Base-by-base conservation (phyloP, 768 basidiomycete species). In the Coprinopsis sp. region DNA sequence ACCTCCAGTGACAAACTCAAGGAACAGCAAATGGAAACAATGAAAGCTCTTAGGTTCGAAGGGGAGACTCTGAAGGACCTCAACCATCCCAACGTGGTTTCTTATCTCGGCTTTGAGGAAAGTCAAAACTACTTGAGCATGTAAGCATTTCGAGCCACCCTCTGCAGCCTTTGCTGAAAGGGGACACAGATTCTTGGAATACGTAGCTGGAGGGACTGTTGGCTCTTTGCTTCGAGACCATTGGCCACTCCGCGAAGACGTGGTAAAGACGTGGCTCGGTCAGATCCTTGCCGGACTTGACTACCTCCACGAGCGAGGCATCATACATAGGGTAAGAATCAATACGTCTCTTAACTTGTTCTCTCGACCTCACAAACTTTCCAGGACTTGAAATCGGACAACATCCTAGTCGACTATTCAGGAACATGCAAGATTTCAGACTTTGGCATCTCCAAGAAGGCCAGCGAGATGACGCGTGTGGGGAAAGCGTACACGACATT, bases 391-490 rank as follows among this genome's bases (percentile, higher is more conserved):
- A 99, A 99, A 67, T 92, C 92, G 12, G 96, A 99, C 66, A 99
- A 98, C 59, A 96, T 99, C 59, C 80, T 99, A 14, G 92, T 97
- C n/a, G 95, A 98, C 60, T 84, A 81, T 59, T 76, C 81, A 13
- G 96, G 96, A 1, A 70, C 87, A 19, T 96, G 94, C 76, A 98
- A 98, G 68, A 98, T 99, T 41, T 94, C 90, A 2, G 93, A 96
- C 64, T 97, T 98, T 59, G 94, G 94, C 18, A 95, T 95, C 49
- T 92, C 91, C n/a, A 96, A 94, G 62, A 82, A 82, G 55, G 82
- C 88, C 43, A 83, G 86, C 44, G 80, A 88, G 13, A 27, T 49
- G 6, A 23, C 43, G 16, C 67, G 75, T 22, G 53, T 60, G 51
- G 79, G 73, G 12, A 78, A 81, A 37, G 83, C 81, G 40, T 74